A percentile compares a stretch with the other conserved stretches of the same genome.
Conservation (phyloP, 1,139 yeast genomes). For the Meyerozyma sp. region DNA sequence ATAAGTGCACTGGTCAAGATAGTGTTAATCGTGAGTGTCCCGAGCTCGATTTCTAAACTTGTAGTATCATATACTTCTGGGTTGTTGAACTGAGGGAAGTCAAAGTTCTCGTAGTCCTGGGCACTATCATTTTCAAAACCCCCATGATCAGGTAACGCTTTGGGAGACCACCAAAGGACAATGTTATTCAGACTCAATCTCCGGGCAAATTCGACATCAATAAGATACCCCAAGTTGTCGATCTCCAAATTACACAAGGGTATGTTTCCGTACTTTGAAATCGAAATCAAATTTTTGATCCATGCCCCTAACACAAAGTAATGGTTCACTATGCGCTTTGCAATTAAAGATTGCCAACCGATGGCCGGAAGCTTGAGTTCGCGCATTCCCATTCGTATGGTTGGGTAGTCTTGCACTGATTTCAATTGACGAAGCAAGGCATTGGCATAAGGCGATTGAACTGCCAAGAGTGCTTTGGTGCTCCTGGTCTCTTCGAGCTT, state of each 20-base stretch:
- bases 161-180: conserved; percentile 91
- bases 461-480: conserved; percentile 57
- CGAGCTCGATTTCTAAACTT: conserved; percentile 74
- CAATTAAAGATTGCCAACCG: conserved; percentile 80
- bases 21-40: conserved; percentile 80
- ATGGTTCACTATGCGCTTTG: conserved; percentile 65
- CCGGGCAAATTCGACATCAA: conserved; percentile 86
- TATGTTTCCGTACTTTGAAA: conserved; percentile 70
- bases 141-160: conserved; percentile 80
- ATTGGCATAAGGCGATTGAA: conserved; percentile 66
- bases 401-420: conserved; percentile 56
- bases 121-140: conserved; percentile 66
- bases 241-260: conserved; percentile 82
- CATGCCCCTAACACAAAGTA: conserved; percentile 72
- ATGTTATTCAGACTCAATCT: conserved; percentile 58
- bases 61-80: conserved; percentile 79
- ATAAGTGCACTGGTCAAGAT: conserved; percentile 78
- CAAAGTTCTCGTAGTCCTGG: conserved; percentile 53
- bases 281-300: conserved; percentile 59
- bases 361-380: conserved; percentile 65
- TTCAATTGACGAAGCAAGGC: conserved; percentile 39
- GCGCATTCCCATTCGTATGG: conserved; percentile 52
- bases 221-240: conserved; percentile 71
- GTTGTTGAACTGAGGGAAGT: conserved; percentile 68
- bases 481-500: conserved; percentile 66